Evolutionary conservation across 2,329 filamentous ascomycete genomes (phyloP).

Genomic region (Blastomyces parvus): DNA sequence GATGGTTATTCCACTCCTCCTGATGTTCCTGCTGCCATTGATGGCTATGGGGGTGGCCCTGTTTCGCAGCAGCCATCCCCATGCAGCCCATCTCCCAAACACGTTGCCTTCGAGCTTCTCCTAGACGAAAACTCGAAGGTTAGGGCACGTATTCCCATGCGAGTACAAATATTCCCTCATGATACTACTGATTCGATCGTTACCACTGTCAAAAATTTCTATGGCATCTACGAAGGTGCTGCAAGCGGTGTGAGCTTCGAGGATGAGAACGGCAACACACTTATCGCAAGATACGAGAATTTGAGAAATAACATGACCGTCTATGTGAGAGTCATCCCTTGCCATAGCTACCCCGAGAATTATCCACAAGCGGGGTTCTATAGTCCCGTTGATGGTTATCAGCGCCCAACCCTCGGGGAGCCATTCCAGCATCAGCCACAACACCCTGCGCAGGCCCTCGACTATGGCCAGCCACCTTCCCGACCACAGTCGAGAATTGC

Average conservation of each 20-base stretch:
- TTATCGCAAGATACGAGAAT: conserved; percentile 96
- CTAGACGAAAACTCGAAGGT: conserved; percentile 49
- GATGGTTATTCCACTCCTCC: conserved; percentile 28
- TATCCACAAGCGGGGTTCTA: conserved; percentile 38
- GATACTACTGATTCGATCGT: conserved; percentile 97
- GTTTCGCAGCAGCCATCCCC: conserved; percentile 29
- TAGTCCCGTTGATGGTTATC: conserved; percentile 41
- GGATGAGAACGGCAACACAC: conserved; percentile 74
- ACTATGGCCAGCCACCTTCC: conserved; percentile 53
- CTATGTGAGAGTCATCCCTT: conserved; percentile 72
- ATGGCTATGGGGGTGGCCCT: conserved; percentile 20
- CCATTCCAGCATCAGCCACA: conserved; percentile 56
- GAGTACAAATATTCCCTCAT: conserved; percentile 80
- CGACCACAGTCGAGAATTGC: conserved; percentile 62
- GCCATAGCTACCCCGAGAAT: conserved; percentile 43
- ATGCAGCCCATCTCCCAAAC: conserved; percentile 42
- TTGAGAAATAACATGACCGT: conserved; percentile 86
- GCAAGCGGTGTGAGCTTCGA: conserved; percentile 88
- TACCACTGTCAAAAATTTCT: conserved; percentile 98
- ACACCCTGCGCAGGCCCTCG: conserved; percentile 42
- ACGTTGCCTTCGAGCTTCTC: conserved; percentile 55
- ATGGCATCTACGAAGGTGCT: conserved; percentile 77
- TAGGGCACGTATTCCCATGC: conserved; percentile 54
- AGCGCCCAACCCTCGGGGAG: conserved; percentile 52
- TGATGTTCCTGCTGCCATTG: conserved; percentile 24